Evolutionary conservation across 2,329 filamentous ascomycete species (phyloP).

Genomic region (Fusarium longipes): DNA sequence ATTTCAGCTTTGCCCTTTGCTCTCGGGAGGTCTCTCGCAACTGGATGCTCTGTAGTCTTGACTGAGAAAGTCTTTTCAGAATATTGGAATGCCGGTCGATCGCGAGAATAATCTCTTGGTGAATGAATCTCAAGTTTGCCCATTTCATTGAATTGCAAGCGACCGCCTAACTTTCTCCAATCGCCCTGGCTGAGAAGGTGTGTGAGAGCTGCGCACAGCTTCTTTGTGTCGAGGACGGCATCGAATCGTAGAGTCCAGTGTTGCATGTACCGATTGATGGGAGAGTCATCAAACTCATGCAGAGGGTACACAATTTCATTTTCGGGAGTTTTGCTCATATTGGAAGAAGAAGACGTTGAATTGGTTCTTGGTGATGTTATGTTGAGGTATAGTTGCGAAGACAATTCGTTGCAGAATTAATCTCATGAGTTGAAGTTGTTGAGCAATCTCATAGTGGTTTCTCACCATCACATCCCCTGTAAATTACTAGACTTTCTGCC

Average conservation of each 20-base stretch:
- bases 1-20: neutral
- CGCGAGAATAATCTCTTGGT: neutral
- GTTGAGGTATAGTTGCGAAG: neutral
- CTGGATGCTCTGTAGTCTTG: neutral
- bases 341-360: neutral
- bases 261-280: conserved; percentile 7
- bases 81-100: conserved; percentile 2
- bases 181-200: neutral
- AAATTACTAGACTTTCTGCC: conserved; percentile 31
- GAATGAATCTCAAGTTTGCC: conserved; percentile 4
- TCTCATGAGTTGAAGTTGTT: too few relatives aligned
- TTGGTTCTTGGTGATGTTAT: neutral
- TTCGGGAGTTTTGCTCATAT: neutral
- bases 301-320: neutral
- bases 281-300: conserved; percentile 9
- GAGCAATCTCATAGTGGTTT: neutral
- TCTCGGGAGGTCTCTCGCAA: conserved; percentile 1
- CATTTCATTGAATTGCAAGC: neutral
- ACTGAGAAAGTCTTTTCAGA: neutral
- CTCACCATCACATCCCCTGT: neutral
- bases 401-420: too few relatives aligned
- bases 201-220: neutral
- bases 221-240: neutral
- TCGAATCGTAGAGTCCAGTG: conserved; percentile 7
- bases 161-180: conserved; percentile 7